Evolutionary conservation across 257 asterid species (phyloP), one percentile per base, ranked within the genome.

Genomic region (Linderniella brevidens): DNA sequence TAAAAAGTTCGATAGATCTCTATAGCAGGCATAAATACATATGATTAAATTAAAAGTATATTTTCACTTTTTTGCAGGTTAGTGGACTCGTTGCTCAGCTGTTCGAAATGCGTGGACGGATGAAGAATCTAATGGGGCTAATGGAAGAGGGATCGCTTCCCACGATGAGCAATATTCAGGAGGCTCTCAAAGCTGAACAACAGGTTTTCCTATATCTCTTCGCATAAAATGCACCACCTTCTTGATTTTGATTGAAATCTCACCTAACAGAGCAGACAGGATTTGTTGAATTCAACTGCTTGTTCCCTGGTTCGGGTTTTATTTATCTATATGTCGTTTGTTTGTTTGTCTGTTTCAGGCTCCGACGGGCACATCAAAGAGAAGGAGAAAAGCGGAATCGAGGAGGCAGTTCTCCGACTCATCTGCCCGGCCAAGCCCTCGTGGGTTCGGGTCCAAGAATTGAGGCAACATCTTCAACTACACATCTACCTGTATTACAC

Each of bases 131-230:
- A 74, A 76, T 88, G 94, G 94, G 94, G 13, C 73, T 84, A 37
- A 84, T 88, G 95, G 85, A 80, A 70, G 86, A 86, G 47, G 96
- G 95, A 64, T 80, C 98, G 8, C 63, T 88, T 58, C 98, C 98
- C 55, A 50, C 93, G 37, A 52, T 88, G 69, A 72, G 73, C 74
- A 84, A 80, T 68, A 78, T 88, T 9, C 71, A 88, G 80, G 95
- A 88, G 66, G 84, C 95, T 58, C 61, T 84, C 46, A 80, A 81
- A 72, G 58, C 72, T 43, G 94, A 80, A 57, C 79, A 72, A 55
- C 54, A 88, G 95, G 98, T 87, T 39, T 55, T 18, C 55, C n/a
- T 63, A 38, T 46, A 41, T 54, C 49, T n/a, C 36, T 10, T 38
- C 32, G 6, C 32, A 25, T 25, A 25, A 25, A 2, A 25, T 25